phyloP scores from a whole-genome alignment of 805 yeast genomes.

The Pichia pseudocactophila region DNA sequence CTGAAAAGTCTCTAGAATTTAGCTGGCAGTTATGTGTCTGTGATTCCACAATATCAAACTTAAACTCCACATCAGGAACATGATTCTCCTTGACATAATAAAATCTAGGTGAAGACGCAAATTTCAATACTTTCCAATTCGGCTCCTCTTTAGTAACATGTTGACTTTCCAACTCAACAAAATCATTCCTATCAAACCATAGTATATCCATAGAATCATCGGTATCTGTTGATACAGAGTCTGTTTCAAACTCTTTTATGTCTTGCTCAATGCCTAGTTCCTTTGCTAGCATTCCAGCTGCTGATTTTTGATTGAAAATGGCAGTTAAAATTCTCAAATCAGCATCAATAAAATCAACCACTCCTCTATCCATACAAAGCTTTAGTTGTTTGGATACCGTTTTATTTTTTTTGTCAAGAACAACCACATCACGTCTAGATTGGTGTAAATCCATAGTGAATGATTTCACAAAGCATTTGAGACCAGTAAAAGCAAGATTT shows the following conservation, averaged over 20 bases:
- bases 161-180: slow-evolving; percentile 54
- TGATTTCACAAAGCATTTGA: slow-evolving; percentile 50
- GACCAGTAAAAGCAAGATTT: slow-evolving; percentile 53
- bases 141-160: slow-evolving; percentile 30
- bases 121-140: slow-evolving; percentile 44
- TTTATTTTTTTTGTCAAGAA: slow-evolving; percentile 32
- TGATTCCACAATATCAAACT: slow-evolving; percentile 48
- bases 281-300: slow-evolving; percentile 33
- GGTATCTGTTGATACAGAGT: slow-evolving; percentile 11
- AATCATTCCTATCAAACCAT: slow-evolving; percentile 78
- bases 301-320: slow-evolving; percentile 47
- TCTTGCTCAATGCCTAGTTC: slow-evolving; percentile 22
- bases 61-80: slow-evolving; percentile 36
- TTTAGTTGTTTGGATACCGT: slow-evolving; percentile 37
- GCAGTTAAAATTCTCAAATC: slow-evolving; percentile 65
- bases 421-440: slow-evolving; percentile 32
- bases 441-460: slow-evolving; percentile 64
- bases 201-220: slow-evolving; percentile 14
- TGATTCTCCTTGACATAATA: slow-evolving; percentile 49
- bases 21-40: slow-evolving; percentile 59
- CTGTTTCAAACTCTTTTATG: slow-evolving; percentile 12
- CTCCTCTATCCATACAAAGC: slow-evolving; percentile 60
- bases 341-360: slow-evolving; percentile 55
- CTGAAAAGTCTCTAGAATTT: slow-evolving; percentile 46
- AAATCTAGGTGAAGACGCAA: slow-evolving; percentile 45